Conservation (phyloP, 2,329 filamentous ascomycete species). For the Aspergillus transmontanensis region DNA sequence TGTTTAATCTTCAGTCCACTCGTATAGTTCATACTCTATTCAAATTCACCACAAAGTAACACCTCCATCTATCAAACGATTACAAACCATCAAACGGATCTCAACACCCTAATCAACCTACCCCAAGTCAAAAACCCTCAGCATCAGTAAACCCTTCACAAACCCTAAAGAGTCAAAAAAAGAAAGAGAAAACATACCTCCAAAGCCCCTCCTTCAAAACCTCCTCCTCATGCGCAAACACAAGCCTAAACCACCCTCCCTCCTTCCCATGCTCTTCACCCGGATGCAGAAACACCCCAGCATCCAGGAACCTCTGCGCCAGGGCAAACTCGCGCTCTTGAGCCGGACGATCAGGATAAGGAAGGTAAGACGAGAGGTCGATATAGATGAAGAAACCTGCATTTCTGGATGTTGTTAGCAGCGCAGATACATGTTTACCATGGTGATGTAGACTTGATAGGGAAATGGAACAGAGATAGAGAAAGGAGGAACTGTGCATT, state of each 20-base stretch:
- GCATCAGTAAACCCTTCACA: background rate
- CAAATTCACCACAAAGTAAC: background rate
- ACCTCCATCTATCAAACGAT: background rate
- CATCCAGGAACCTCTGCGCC: conserved; percentile 46
- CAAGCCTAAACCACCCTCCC: conserved; percentile 57
- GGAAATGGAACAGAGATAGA: background rate
- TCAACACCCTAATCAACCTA: background rate
- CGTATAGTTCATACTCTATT: background rate
- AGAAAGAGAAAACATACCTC: conserved; percentile 22
- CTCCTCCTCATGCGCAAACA: conserved; percentile 48
- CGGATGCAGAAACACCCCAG: conserved; percentile 55
- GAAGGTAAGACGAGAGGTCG: conserved; percentile 47
- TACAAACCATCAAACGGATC: background rate
- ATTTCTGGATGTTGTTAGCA: conserved; percentile 29
- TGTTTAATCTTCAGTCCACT: background rate
- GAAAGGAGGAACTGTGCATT: conserved; percentile 1
- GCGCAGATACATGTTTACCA: background rate
- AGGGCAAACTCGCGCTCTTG: conserved; percentile 49
- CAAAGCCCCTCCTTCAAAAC: conserved; percentile 39
- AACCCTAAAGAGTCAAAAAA: background rate
- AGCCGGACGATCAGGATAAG: conserved; percentile 12
- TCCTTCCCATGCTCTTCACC: conserved; percentile 48
- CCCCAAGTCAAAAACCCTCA: background rate
- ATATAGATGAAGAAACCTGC: conserved; percentile 53
- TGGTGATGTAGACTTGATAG: background rate